Evolutionary conservation across 805 yeast genomes (phyloP).

Genomic region (Komagataella pastoris): DNA sequence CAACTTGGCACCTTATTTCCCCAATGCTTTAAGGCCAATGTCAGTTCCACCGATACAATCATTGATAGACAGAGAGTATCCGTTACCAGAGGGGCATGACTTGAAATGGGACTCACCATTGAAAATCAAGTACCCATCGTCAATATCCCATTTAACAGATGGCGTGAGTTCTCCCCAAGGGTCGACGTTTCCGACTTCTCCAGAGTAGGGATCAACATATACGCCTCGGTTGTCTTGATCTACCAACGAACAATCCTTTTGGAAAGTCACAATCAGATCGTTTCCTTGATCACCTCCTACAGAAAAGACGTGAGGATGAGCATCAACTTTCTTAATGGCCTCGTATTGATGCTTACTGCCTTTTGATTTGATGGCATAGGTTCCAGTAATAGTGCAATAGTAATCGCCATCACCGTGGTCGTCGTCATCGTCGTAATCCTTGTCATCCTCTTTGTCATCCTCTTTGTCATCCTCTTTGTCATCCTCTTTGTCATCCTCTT

Average conservation of each 20-base stretch:
- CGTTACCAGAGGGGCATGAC: neutral
- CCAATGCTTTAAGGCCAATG: neutral
- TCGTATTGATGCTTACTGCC: neutral
- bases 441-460: neutral
- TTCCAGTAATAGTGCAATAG: neutral
- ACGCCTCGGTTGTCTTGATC: neutral
- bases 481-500: constrained; percentile 3
- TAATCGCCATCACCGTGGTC: neutral
- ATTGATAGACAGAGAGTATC: neutral
- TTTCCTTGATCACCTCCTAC: neutral
- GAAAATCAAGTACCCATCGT: neutral
- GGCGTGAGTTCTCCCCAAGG: constrained; percentile 10
- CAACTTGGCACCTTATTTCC: neutral
- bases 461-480: constrained; percentile 7
- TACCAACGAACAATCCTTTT: neutral
- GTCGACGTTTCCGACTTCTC: constrained; percentile 43
- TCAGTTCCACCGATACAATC: neutral
- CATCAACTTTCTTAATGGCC: neutral
- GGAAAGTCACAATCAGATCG: neutral
- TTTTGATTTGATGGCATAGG: neutral
- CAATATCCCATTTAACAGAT: neutral
- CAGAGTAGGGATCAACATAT: constrained; percentile 48
- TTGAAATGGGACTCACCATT: neutral
- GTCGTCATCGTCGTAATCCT: neutral
- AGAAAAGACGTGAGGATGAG: neutral